Evolutionary conservation across 345 rosid species (phyloP).

Genomic region (Brassica nigra): DNA sequence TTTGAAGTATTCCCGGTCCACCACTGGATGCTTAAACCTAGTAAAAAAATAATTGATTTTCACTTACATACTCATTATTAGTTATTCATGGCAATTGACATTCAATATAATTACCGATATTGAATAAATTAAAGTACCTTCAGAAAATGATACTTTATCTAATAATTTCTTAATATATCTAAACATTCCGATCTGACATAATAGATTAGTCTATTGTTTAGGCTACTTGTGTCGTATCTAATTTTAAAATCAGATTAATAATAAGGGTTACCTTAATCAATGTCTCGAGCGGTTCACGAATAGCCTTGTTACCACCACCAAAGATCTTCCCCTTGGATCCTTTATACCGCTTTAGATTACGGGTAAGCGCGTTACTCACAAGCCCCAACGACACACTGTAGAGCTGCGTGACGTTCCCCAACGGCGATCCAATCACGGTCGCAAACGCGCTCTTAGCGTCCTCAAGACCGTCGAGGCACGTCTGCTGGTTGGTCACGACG

Average conservation of each 20-base stretch:
- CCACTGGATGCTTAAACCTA: not conserved
- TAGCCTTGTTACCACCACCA: conserved; percentile 35
- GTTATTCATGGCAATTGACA: no score
- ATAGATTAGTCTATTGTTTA: not conserved
- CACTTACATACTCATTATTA: not conserved
- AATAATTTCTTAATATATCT: not conserved
- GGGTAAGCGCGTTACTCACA: conserved; percentile 49
- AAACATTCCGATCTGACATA: conserved; percentile 20
- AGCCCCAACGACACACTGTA: conserved; percentile 65
- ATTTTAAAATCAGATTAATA: not conserved
- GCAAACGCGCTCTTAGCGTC: conserved; percentile 48
- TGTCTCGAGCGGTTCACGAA: conserved; percentile 57
- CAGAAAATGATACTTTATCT: not conserved
- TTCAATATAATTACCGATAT: not conserved
- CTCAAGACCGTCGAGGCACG: conserved; percentile 60
- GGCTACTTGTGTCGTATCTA: not conserved
- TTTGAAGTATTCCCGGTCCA: not conserved
- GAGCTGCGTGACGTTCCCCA: conserved; percentile 46
- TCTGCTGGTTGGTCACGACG: conserved; percentile 66
- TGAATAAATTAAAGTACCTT: not conserved
- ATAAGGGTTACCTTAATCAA: conserved; percentile 52
- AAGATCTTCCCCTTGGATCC: conserved; percentile 24
- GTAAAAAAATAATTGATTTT: no score
- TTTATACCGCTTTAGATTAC: conserved; percentile 45
- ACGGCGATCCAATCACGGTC: conserved; percentile 39